Base-by-base conservation (phyloP, 257 asterid genomes). In the Cinchona pubescens region DNA sequence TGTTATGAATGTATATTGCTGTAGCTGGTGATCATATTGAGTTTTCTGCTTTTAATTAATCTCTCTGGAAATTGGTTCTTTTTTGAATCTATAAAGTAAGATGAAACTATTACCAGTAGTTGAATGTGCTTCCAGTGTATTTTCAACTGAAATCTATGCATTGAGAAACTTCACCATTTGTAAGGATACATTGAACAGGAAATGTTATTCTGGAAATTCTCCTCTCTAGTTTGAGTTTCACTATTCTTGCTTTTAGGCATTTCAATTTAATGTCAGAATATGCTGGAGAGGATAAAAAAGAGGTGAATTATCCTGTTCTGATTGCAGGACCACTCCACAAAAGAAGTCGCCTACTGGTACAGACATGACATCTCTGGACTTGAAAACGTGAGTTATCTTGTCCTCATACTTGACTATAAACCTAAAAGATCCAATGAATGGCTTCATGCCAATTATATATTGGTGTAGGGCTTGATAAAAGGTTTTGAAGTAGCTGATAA, bases 291-390 rank as follows among this genome's bases (percentile, higher is more conserved):
- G 12, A 16, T 49, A 18, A 35, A 14, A 19, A 72, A 45, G 59
- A 21, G 14, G 15, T 16, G 71, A 49, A 70, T 35, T 30, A 29
- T 46, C 35, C 38, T 73, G n/a, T 73, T 75, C 61, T 61, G 65
- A 71, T 73, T 65, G 75, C 91, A 91, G 97, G 84, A 84, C n/a
- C n/a, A 74, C 79, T 68, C 65, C 87, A 34, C 90, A 87, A 64
- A 83, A 75, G 86, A 88, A 80, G 86, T 61, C 85, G n/a, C 76
- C 74, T 58, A 67, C 84, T 81, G 76, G 77, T 71, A 80, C 83
- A 6, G 96, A 90, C 59, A 79, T 78, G 78, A 40, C 93, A 80
- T 70, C 91, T 67, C 70, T 87, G 74, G 97, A 90, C 81, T 76
- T 90, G 81, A 85, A 87, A 83, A 83, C 85, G 97, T 92, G 81